Evolutionary conservation across 805 yeast species (phyloP), one percentile per base, ranked within the genome.

Genomic region (Maudiozyma turicensis): DNA sequence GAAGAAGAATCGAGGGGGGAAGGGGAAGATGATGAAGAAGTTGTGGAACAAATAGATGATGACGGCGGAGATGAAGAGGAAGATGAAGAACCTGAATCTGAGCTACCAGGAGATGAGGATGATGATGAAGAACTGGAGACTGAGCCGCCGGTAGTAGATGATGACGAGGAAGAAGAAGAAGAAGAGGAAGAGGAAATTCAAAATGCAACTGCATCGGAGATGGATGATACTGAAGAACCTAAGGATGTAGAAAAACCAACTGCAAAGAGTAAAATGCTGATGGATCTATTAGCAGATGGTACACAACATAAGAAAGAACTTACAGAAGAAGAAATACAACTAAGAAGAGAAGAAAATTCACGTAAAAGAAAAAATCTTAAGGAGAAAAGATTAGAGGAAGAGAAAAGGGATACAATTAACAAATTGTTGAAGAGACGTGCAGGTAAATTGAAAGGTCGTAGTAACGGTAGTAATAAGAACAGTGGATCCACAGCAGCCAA

Each of bases 371-470:
- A 85, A 64, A 90, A 91, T 61, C 76, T 88, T 58, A 81, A 83
- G 56, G 89, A 83, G 58, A 83, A 84, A 68, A 80, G 84, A 54
- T 69, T 87, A 40, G 97, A 90, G 60, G 96, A 87, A 64, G 98
- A 93, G 66, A 93, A 93, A 63, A 78, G 82, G 60, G 97, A 91
- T 54, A 90, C 97, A 0, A 74, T 91, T 54, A 91, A 91, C 64
- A 87, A 86, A 64, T 71, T 91, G 54, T 72, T 91, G 54, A 83
- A 86, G 66, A 81, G 90, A 65, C 76, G 96, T 54, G 96, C 96
- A 0, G 80, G 79, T 44, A 84, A 84, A 61, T 77, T 80, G 0
- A 71, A 84, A 54, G 77, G 59, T 39, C 54, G 55, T 41, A 38
- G 15, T 28, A 37, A 37, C 20, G 15, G 15, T 15, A 28, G 40